Percentiles rank a stretch among this genome's conserved stretches.
Conservation (phyloP, 805 yeast species). For the Hanseniaspora guilliermondii region DNA sequence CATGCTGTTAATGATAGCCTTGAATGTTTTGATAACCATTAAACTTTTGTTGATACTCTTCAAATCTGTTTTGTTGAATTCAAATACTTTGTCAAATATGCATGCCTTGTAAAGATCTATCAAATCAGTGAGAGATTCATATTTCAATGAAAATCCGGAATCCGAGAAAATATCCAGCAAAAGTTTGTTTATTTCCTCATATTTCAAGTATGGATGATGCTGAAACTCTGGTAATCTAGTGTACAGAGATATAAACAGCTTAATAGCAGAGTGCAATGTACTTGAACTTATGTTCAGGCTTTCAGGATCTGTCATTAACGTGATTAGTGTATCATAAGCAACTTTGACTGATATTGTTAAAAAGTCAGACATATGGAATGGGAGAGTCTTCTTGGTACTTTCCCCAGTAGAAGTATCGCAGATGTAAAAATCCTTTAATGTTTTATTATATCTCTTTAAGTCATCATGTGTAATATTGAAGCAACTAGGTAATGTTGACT, state of each 20-base stretch:
- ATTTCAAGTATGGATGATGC: background rate
- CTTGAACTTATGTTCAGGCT: background rate
- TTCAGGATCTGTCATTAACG: background rate
- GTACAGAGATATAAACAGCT: background rate
- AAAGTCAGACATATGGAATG: slow-evolving; percentile 6
- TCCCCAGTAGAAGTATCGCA: background rate
- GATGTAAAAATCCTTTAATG: background rate
- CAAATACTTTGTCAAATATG: slow-evolving; percentile 6
- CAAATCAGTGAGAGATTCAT: background rate
- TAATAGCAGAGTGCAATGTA: background rate
- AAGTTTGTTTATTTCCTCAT: background rate
- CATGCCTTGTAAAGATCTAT: background rate
- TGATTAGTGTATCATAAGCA: background rate
- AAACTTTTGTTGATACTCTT: slow-evolving; percentile 7
- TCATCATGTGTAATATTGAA: slow-evolving; percentile 13
- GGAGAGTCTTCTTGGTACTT: background rate
- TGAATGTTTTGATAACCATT: slow-evolving; percentile 8
- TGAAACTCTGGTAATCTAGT: background rate
- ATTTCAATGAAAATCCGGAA: background rate
- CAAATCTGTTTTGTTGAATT: background rate
- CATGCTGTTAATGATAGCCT: background rate
- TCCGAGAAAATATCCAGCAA: background rate
- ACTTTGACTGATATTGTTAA: background rate
- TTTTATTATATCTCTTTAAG: background rate
- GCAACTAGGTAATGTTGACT: slow-evolving; percentile 23